Evolutionary conservation across 768 basidiomycete species (phyloP), one percentile per base, ranked within the genome.

Genomic region (Phylloporus scabripes): DNA sequence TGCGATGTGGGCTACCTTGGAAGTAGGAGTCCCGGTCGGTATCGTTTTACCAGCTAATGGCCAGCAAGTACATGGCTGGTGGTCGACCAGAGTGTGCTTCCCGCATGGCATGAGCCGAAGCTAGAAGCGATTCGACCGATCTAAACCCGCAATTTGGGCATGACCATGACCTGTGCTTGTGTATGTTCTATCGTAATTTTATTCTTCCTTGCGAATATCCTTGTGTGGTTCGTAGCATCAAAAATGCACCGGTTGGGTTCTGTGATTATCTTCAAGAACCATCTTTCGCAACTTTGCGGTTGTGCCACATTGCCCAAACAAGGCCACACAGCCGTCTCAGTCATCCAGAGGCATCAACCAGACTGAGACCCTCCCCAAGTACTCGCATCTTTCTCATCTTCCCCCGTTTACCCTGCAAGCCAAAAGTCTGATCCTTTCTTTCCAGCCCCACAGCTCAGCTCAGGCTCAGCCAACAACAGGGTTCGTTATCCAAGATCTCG

Each of bases 261-360:
- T 20, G n/a, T 29, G 28, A 31, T 31, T 21, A 36, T 28, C 23
- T 26, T 14, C 34, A 36, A 17, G 23, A 28, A 26, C 26, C 11
- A 29, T 37, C 5, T 11, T 31, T 32, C 8, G 26, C 37, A 26
- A 28, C 32, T 41, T 37, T 26, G 42, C 15, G 32, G 45, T 38
- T 23, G 53, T 58, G 65, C 65, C 65, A 66, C 65, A 63, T 18
- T 31, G 5, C 1, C 32, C 62, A 67, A 69, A 67, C 54, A 67
- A 53, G 29, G 32, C 53, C 60, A 67, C 46, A 64, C 53, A 55
- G 29, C 20, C 45, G 52, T 51, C 65, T 58, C 62, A 66, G 64
- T 64, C 66, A 66, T 56, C 66, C 49, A 47, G 28, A 36, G 45
- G 55, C 56, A 59, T 65, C 64, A 66, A 66, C 66, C 60, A 59